Evolutionary conservation across 257 asterid species (phyloP).

Genomic region (Salvia miltiorrhiza): DNA sequence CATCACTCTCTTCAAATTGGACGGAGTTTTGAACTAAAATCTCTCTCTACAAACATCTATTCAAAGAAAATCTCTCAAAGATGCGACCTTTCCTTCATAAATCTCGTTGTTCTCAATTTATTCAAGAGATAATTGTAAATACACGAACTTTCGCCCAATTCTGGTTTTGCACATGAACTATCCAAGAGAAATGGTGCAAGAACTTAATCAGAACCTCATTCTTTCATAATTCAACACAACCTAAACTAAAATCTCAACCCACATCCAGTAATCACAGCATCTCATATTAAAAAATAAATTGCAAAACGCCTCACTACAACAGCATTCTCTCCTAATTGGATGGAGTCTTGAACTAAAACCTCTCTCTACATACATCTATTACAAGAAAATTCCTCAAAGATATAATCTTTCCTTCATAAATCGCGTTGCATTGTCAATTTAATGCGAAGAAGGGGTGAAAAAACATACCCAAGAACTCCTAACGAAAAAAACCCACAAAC

Average conservation of each 20-base stretch:
- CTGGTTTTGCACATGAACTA: too few relatives aligned
- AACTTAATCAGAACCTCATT: not conserved
- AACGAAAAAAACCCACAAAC: slow-evolving; percentile 63
- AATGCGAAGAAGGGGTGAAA: slow-evolving; percentile 9
- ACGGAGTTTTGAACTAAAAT: not conserved
- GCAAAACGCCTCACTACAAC: not conserved
- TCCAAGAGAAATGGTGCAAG: not conserved
- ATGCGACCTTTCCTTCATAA: not conserved
- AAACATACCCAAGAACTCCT: slow-evolving; percentile 77
- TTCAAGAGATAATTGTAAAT: too few relatives aligned
- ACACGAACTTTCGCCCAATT: too few relatives aligned
- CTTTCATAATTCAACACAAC: not conserved
- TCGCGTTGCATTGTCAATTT: not conserved
- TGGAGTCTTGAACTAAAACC: not conserved
- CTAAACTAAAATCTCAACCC: not conserved
- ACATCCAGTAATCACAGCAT: not conserved
- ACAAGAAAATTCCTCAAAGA: not conserved
- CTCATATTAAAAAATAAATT: not conserved
- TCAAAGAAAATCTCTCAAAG: not conserved
- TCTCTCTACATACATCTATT: not conserved
- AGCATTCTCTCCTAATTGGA: not conserved
- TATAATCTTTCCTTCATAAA: not conserved
- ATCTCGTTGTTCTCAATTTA: not conserved
- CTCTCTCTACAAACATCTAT: not conserved
- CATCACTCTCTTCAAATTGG: not conserved